A percentile compares a stretch with the other conserved stretches of the same genome.
These are phyloP conservation scores for Piedraia hortae DNA, from an alignment of 2,329 filamentous ascomycete species.

Conservation along the genomic window DNA sequence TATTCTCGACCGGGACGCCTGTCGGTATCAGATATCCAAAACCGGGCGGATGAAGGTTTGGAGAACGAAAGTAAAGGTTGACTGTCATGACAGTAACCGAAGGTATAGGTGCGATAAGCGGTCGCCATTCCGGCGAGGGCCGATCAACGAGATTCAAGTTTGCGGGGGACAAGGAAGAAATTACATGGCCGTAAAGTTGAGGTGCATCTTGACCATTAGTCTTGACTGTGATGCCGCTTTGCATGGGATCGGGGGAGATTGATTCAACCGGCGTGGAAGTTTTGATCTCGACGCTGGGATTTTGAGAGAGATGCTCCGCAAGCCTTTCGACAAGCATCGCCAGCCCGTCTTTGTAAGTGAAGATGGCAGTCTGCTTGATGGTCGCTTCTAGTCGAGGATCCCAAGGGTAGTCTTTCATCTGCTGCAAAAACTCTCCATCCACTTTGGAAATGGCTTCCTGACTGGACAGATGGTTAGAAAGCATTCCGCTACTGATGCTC, in stretches of 20 bases:
- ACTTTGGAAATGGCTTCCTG: constrained; percentile 11
- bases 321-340: constrained; percentile 15
- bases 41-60: constrained; percentile 37
- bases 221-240: constrained; percentile 11
- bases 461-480: constrained; percentile 10
- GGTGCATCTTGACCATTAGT: constrained; percentile 5
- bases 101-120: constrained; percentile 32
- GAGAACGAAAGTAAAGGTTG: constrained; percentile 55
- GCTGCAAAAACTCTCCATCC: constrained; percentile 9
- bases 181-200: constrained; percentile 24
- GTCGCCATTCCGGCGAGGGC: constrained; percentile 10
- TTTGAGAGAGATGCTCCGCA: constrained; percentile 12
- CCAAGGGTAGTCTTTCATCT: constrained; percentile 12
- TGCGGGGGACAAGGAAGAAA: constrained; percentile 31
- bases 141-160: constrained; percentile 8
- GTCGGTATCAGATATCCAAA: constrained; percentile 84
- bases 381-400: constrained; percentile 11
- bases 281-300: constrained; percentile 16
- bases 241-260: constrained; percentile 13
- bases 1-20: constrained; percentile 38
- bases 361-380: constrained; percentile 14
- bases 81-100: constrained; percentile 61
- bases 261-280: constrained; percentile 18
- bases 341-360: constrained; percentile 19
- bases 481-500: constrained; percentile 12